Conservation (phyloP, 257 asterid species). For the Solanum sitiens region DNA sequence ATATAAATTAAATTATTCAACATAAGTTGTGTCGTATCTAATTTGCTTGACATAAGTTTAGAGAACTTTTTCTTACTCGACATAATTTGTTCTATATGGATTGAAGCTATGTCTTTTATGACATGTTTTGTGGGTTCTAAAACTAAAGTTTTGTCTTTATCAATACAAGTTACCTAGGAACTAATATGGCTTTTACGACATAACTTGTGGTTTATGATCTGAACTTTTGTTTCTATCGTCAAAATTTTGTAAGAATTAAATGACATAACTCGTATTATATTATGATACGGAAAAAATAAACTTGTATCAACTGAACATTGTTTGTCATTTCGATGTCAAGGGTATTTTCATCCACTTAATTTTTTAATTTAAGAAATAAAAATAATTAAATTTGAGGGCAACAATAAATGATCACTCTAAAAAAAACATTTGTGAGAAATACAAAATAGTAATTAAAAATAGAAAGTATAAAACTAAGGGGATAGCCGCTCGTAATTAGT, state of each 20-base stretch:
- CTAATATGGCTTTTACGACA: neutral
- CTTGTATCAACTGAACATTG: neutral
- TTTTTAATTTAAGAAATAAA: too few relatives aligned
- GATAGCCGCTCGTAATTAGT: too few relatives aligned
- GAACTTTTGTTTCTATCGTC: neutral
- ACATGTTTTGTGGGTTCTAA: neutral
- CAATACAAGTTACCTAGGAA: neutral
- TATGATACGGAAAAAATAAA: neutral
- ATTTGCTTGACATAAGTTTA: neutral
- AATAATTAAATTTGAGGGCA: neutral
- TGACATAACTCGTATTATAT: neutral
- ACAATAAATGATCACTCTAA: neutral
- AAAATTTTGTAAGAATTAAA: neutral
- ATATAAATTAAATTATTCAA: neutral
- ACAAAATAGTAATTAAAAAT: too few relatives aligned
- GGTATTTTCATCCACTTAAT: neutral
- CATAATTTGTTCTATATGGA: rapidly evolving
- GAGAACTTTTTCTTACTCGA: neutral
- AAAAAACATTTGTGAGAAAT: too few relatives aligned
- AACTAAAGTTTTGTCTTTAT: neutral
- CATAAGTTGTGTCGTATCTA: rapidly evolving
- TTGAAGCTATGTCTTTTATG: neutral
- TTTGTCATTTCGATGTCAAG: neutral
- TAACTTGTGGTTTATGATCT: neutral
- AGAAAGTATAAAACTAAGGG: too few relatives aligned